These are phyloP conservation scores for Exserohilum rostratum DNA, from an alignment of 2,329 filamentous ascomycete genomes.

Conservation along the genomic window DNA sequence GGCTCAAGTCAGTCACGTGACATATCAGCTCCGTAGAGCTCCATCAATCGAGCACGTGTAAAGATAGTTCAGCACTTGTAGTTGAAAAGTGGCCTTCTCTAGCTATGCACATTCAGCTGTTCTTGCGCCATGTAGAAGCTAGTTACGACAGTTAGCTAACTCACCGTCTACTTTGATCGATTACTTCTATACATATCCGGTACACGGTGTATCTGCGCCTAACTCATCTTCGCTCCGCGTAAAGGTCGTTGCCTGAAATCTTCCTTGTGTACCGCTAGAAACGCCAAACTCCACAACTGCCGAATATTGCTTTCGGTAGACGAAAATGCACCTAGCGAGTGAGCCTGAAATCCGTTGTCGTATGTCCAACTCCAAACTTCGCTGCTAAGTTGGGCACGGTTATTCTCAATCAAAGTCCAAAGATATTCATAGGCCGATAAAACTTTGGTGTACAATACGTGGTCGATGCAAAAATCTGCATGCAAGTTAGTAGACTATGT, in stretches of 20 bases:
- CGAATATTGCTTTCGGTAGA: conserved; percentile 60
- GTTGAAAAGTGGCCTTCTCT: no score
- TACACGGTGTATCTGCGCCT: no score
- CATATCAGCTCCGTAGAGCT: no score
- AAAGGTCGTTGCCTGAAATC: conserved; percentile 5
- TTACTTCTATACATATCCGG: no score
- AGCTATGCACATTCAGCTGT: no score
- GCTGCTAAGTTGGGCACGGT: conserved; percentile 57
- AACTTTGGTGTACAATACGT: conserved; percentile 53
- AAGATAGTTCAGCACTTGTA: no score
- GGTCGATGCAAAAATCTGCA: conserved; percentile 58
- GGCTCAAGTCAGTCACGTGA: no score
- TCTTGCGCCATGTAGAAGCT: no score
- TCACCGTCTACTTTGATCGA: no score
- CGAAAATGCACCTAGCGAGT: conserved; percentile 59
- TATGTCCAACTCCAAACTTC: conserved; percentile 71
- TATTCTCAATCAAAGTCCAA: conserved; percentile 67
- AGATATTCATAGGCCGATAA: conserved; percentile 62
- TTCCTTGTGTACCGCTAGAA: conserved; percentile 60
- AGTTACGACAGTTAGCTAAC: no score
- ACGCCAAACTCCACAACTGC: conserved; percentile 65
- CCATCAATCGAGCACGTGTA: no score
- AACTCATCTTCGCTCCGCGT: no score
- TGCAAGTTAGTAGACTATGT: not conserved
- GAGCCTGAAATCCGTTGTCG: conserved; percentile 56